Evolutionary conservation across 225 moss, liverwort and hornwort genomes (phyloP).

Genomic region (Marchantia polymorpha): DNA sequence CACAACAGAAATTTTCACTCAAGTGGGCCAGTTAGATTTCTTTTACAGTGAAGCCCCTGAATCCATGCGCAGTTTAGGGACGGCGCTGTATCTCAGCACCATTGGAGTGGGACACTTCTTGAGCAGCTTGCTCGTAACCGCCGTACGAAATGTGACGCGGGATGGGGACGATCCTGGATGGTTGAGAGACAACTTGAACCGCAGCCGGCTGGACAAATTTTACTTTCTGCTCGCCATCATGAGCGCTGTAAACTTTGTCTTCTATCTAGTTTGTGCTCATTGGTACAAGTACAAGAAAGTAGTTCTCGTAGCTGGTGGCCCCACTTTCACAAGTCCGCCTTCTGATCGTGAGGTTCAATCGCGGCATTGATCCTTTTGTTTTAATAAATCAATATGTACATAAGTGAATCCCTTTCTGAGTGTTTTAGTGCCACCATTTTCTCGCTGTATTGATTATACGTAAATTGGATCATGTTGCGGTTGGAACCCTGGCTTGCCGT

Average conservation of each 20-base stretch:
- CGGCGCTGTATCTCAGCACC: slow-evolving; percentile 74
- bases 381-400: not conserved
- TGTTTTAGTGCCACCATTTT: not conserved
- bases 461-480: not conserved
- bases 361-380: not conserved
- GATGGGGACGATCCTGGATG: slow-evolving; percentile 49
- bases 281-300: slow-evolving; percentile 57
- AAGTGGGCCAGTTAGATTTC: slow-evolving; percentile 78
- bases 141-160: slow-evolving; percentile 33
- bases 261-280: slow-evolving; percentile 53
- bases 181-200: slow-evolving; percentile 36
- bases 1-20: slow-evolving; percentile 56
- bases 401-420: not conserved
- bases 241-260: slow-evolving; percentile 50
- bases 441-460: not conserved
- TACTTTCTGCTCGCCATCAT: slow-evolving; percentile 57
- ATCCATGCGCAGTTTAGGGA: slow-evolving; percentile 67
- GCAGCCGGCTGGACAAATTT: slow-evolving; percentile 51
- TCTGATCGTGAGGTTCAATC: slow-evolving; percentile 7
- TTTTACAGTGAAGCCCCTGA: slow-evolving; percentile 89
- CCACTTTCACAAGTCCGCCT: not conserved
- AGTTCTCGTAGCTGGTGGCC: slow-evolving; percentile 12
- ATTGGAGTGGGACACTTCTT: slow-evolving; percentile 60
- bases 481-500: not conserved
- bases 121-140: slow-evolving; percentile 49